Evolutionary conservation across 1,139 yeast species (phyloP).

Genomic region (Geotrichum europaeum): DNA sequence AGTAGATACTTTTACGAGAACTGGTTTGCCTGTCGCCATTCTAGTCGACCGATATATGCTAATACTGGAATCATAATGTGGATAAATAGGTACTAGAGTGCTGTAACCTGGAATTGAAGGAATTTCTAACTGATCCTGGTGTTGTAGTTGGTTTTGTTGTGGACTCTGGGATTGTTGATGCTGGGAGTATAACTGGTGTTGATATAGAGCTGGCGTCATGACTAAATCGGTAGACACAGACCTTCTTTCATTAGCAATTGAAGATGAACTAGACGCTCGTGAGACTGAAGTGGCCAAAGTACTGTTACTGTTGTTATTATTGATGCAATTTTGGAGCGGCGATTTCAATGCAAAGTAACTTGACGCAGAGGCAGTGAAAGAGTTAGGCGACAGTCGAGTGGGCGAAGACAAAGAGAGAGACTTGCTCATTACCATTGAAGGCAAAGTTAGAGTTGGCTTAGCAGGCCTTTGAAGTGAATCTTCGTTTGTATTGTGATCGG

Average conservation of each 20-base stretch:
- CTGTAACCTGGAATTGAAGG: slow-evolving; percentile 25
- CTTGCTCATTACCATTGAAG: background rate
- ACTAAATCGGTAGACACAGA: background rate
- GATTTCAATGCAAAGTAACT: slow-evolving; percentile 2
- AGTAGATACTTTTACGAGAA: slow-evolving; percentile 25
- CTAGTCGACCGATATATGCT: slow-evolving; percentile 27
- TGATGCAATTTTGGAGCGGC: background rate
- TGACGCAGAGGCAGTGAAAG: slow-evolving; percentile 7
- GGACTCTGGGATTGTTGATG: background rate
- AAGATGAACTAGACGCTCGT: slow-evolving; percentile 1
- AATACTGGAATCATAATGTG: slow-evolving; percentile 25
- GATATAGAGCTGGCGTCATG: background rate
- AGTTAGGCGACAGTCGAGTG: slow-evolving; percentile 7
- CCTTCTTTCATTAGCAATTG: slow-evolving; percentile 1
- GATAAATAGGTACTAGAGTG: slow-evolving; percentile 25
- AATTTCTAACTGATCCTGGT: background rate
- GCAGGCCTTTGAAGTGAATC: background rate
- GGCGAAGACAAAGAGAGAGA: slow-evolving; percentile 7
- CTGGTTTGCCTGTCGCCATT: slow-evolving; percentile 21
- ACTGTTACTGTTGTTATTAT: background rate
- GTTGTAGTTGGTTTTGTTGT: background rate
- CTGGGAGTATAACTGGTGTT: slow-evolving; percentile 1
- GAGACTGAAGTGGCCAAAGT: background rate
- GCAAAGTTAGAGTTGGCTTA: background rate
- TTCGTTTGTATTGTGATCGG: background rate